These are phyloP conservation scores for Mastigamoeba balamuthi DNA, from an alignment of 78 protist species.

Conservation along the genomic window DNA sequence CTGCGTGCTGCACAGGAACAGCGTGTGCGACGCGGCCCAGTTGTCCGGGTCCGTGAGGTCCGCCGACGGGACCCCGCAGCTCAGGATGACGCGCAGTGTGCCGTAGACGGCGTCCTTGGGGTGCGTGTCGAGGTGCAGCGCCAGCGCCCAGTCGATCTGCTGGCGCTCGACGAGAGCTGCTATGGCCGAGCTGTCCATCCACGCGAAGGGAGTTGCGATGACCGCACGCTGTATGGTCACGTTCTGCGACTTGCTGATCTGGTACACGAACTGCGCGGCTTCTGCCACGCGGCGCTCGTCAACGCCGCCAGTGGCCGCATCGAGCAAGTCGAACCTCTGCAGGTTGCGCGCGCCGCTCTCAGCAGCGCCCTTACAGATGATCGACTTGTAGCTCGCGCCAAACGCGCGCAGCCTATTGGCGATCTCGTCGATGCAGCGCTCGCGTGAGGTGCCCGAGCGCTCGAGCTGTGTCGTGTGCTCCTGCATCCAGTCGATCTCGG, in stretches of 20 bases:
- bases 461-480: constrained; percentile 2
- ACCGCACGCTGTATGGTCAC: constrained; percentile 42
- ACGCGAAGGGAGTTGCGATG: constrained; percentile 36
- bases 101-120: constrained; percentile 48
- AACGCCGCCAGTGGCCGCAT: not conserved
- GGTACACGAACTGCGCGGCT: constrained; percentile 13
- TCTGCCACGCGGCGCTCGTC: not conserved
- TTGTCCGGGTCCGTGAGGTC: constrained; percentile 1
- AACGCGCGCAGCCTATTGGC: constrained; percentile 13
- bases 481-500: constrained; percentile 41
- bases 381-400: constrained; percentile 5
- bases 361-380: constrained; percentile 45
- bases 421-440: not conserved
- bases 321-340: constrained; percentile 11
- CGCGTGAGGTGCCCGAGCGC: not conserved
- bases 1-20: constrained; percentile 25
- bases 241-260: constrained; percentile 27
- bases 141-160: constrained; percentile 21
- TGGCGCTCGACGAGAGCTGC: constrained; percentile 18
- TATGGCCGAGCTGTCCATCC: constrained; percentile 23
- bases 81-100: constrained; percentile 25
- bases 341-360: constrained; percentile 42
- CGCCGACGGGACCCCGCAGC: not conserved
- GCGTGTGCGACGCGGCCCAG: constrained; percentile 33
- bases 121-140: constrained; percentile 20